Percentiles rank a stretch among this genome's conserved stretches.
Evolutionary conservation across 169 alveolate genomes (phyloP).

Genomic region (Cryptosporidium ubiquitum): DNA sequence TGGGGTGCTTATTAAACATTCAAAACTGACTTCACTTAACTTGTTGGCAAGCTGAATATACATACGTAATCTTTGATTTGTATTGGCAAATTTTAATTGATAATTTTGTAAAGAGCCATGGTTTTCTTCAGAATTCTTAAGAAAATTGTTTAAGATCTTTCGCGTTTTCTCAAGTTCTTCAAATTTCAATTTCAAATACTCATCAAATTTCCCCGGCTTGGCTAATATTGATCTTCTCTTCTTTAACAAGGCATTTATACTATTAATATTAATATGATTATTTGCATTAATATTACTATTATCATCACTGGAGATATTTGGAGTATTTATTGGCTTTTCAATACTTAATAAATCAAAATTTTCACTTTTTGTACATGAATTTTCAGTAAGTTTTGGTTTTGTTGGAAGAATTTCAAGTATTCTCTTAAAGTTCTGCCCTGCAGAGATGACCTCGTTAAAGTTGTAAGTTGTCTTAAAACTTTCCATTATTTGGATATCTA

Average conservation of each 20-base stretch:
- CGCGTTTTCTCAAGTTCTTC: conserved; percentile 18
- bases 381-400: neutral
- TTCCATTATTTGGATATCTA: neutral
- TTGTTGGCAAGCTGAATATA: conserved; percentile 17
- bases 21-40: conserved; percentile 69
- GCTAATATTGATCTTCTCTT: neutral
- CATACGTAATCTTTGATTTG: neutral
- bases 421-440: neutral
- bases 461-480: neutral
- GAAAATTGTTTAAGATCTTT: neutral
- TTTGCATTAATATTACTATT: neutral
- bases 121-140: neutral
- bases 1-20: conserved; percentile 48
- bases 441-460: neutral
- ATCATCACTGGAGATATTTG: neutral
- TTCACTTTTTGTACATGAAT: neutral
- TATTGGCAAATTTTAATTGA: neutral
- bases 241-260: neutral
- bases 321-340: neutral
- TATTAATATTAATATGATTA: neutral
- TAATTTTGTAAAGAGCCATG: neutral
- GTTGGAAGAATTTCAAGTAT: neutral
- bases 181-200: conserved; percentile 36
- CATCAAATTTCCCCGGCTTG: conserved; percentile 6
- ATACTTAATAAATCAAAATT: neutral